These are phyloP conservation scores for Colletotrichum musicola DNA, from an alignment of 2,329 filamentous ascomycete species.

Conservation along the genomic window DNA sequence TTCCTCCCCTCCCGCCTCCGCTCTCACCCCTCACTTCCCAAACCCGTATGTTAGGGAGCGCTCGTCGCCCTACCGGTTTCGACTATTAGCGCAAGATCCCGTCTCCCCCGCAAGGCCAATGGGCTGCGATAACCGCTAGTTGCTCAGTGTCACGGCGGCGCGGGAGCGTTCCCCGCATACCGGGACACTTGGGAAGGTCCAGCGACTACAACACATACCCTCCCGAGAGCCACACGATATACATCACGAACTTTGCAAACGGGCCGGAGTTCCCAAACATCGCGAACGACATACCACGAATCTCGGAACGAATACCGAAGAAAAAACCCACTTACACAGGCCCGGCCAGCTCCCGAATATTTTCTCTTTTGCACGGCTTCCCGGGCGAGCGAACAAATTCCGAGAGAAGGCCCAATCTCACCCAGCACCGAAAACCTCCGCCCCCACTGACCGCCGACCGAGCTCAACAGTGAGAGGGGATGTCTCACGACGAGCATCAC, in stretches of 20 bases:
- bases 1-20: conserved; percentile 21
- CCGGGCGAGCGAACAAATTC: background rate
- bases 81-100: conserved; percentile 24
- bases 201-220: conserved; percentile 22
- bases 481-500: conserved; percentile 65
- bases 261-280: background rate
- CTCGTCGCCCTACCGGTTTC: conserved; percentile 17
- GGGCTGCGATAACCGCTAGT: conserved; percentile 68
- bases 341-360: conserved; percentile 17
- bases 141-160: conserved; percentile 68
- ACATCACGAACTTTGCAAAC: conserved; percentile 10
- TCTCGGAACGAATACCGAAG: background rate
- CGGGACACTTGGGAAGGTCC: conserved; percentile 49
- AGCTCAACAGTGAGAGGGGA: conserved; percentile 48
- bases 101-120: conserved; percentile 58
- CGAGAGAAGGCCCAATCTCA: conserved; percentile 1
- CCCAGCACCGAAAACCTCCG: background rate
- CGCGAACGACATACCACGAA: conserved; percentile 18
- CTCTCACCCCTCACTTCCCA: conserved; percentile 42
- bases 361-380: conserved; percentile 3
- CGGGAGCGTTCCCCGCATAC: conserved; percentile 70
- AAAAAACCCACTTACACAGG: background rate
- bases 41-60: conserved; percentile 34
- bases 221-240: conserved; percentile 18
- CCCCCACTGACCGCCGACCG: conserved; percentile 17